Base-by-base conservation (phyloP, 257 asterid genomes). In the Solanum ossicruentum region DNA sequence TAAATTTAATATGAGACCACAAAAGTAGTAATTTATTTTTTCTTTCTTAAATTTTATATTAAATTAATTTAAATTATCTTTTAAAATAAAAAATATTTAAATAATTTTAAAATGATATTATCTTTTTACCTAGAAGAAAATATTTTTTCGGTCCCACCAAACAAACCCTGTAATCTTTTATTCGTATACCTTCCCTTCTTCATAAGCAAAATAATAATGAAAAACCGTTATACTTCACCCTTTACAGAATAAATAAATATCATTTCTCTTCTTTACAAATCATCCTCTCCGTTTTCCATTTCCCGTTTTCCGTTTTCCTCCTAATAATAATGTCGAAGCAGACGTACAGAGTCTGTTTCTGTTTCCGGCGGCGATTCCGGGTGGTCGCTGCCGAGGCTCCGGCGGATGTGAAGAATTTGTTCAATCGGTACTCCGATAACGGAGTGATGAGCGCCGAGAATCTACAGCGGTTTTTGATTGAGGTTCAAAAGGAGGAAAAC, bases 301-400 rank as follows among this genome's bases (percentile, higher is more conserved):
- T 69, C 5, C 51, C 75, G 6, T 70, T 70, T 70, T 10, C 69
- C 70, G 16, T 69, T 69, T 77, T 15, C 63, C 63, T 51, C 55
- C 10, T 43, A 3, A 0, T 18, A 73, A 60, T n/a, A 58, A 94
- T 91, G 97, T 85, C 94, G 41, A 63, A 23, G 12, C 96, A 92
- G 67, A 88, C 92, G 1, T 94, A 90, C 93, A 89, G 86, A 52
- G 92, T 94, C 13, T 94, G 96, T 88, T 91, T 92, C 90, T 94
- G 94, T 84, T 94, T 88, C 91, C 88, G 92, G 55, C 93, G 97
- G 45, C 89, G 95, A 16, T 94, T 92, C 86, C 88, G 89, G 18
- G 83, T 90, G 10, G 88, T 90, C 0, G 91, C 94, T 5, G 85
- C 95, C 60, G 97, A 90, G 88, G 94, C 98, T 28, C 97, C 98